phyloP scores from a whole-genome alignment of 2,329 filamentous ascomycete species.

The Fusarium lyarnte region DNA sequence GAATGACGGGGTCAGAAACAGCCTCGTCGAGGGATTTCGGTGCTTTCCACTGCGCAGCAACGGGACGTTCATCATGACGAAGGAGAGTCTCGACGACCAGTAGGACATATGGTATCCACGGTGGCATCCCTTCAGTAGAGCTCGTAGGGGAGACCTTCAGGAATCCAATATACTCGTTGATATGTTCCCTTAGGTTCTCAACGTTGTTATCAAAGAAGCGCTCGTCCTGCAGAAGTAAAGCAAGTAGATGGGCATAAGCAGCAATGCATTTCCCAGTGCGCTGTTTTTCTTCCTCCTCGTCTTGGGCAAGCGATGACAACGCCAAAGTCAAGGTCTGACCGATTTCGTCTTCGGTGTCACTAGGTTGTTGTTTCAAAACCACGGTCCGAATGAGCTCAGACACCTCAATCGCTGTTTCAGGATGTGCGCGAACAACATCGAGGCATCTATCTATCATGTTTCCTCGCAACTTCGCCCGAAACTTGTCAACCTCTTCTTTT shows the following conservation, averaged over 20 bases:
- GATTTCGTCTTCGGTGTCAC: conserved; percentile 73
- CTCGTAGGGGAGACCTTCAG: conserved; percentile 75
- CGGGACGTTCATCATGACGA: conserved; percentile 86
- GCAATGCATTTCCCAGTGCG: conserved; percentile 72
- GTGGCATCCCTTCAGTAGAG: conserved; percentile 80
- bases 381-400: conserved; percentile 85
- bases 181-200: conserved; percentile 78
- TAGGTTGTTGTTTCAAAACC: conserved; percentile 65
- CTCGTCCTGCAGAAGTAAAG: conserved; percentile 84
- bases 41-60: conserved; percentile 74
- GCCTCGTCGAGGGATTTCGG: conserved; percentile 61
- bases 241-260: conserved; percentile 91
- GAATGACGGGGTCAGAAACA: conserved; percentile 65
- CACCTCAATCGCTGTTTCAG: conserved; percentile 89
- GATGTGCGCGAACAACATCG: conserved; percentile 88
- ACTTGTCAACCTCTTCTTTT: conserved; percentile 81
- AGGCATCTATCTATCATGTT: conserved; percentile 89
- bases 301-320: conserved; percentile 73
- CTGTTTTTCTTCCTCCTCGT: conserved; percentile 73
- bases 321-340: conserved; percentile 86
- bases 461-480: conserved; percentile 76
- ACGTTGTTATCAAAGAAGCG: conserved; percentile 82
- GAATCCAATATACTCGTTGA: conserved; percentile 80
- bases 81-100: conserved; percentile 90
- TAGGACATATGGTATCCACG: conserved; percentile 91